phyloP scores from a whole-genome alignment of 306 rosid species.

The Sindora glabra region DNA sequence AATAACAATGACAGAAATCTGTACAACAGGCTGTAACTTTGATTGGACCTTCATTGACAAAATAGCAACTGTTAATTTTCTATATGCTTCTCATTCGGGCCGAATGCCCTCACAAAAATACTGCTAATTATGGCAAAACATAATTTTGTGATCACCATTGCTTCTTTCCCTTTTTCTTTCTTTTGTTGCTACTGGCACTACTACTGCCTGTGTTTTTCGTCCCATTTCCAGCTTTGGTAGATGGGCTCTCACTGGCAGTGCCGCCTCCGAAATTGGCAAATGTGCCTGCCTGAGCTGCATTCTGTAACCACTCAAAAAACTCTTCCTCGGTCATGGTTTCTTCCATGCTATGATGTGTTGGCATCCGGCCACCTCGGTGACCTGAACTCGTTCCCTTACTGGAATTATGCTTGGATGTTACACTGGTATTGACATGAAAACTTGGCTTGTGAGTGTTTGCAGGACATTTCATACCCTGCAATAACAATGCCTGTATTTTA shows the following conservation, averaged over 20 bases:
- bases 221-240: slow-evolving; percentile 45
- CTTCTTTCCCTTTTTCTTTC: slow-evolving; percentile 82
- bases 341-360: slow-evolving; percentile 55
- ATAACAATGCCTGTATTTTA: too few species aligned
- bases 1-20: too few species aligned
- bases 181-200: slow-evolving; percentile 50
- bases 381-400: slow-evolving; percentile 73
- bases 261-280: slow-evolving; percentile 45
- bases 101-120: slow-evolving; percentile 19
- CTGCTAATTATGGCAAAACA: slow-evolving; percentile 12
- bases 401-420: slow-evolving; percentile 54
- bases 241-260: slow-evolving; percentile 51
- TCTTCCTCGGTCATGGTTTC: slow-evolving; percentile 90
- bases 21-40: slow-evolving; percentile 36
- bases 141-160: slow-evolving; percentile 41
- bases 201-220: slow-evolving; percentile 37
- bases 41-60: slow-evolving; percentile 23
- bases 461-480: slow-evolving; percentile 97
- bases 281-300: slow-evolving; percentile 61
- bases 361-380: slow-evolving; percentile 62
- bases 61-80: slow-evolving; percentile 21
- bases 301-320: slow-evolving; percentile 87
- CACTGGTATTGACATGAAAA: slow-evolving; percentile 88
- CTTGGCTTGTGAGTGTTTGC: slow-evolving; percentile 91
- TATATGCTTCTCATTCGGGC: slow-evolving; percentile 12